phyloP scores from a whole-genome alignment of 768 basidiomycete genomes.

The Xerocomellus dryophilus region DNA sequence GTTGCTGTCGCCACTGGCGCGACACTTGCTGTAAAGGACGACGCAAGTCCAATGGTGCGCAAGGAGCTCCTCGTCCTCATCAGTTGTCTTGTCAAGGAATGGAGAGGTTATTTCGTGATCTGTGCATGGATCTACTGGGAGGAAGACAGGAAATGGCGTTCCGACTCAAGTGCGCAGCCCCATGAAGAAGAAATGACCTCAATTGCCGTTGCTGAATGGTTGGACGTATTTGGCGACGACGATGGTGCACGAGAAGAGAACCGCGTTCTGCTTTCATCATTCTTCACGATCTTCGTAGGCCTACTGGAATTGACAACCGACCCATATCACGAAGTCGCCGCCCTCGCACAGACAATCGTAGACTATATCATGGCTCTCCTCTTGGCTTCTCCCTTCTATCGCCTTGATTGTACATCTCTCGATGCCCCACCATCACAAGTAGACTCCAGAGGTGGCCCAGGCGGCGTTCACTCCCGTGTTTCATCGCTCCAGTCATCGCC shows the following conservation, averaged over 20 bases:
- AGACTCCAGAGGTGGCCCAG: slow-evolving; percentile 32
- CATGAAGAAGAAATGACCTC: slow-evolving; percentile 72
- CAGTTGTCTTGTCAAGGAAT: slow-evolving; percentile 92
- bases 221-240: slow-evolving; percentile 64
- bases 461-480: slow-evolving; percentile 39
- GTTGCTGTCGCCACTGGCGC: slow-evolving; percentile 89
- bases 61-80: slow-evolving; percentile 91
- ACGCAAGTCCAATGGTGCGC: slow-evolving; percentile 94
- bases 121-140: slow-evolving; percentile 98
- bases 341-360: slow-evolving; percentile 84
- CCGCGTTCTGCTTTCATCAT: slow-evolving; percentile 80
- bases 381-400: slow-evolving; percentile 82
- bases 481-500: slow-evolving; percentile 53
- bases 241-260: slow-evolving; percentile 72
- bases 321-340: slow-evolving; percentile 89
- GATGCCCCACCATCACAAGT: slow-evolving; percentile 43
- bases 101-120: slow-evolving; percentile 93
- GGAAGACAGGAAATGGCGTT: slow-evolving; percentile 71
- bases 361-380: slow-evolving; percentile 92
- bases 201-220: slow-evolving; percentile 75
- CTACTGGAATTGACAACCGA: slow-evolving; percentile 90
- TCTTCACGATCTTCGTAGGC: slow-evolving; percentile 88
- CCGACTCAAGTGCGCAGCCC: slow-evolving; percentile 29
- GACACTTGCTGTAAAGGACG: slow-evolving; percentile 84
- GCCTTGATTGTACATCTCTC: slow-evolving; percentile 67